Evolutionary conservation across 805 yeast genomes (phyloP).

Genomic region (Sungouiozyma ichnusensis): DNA sequence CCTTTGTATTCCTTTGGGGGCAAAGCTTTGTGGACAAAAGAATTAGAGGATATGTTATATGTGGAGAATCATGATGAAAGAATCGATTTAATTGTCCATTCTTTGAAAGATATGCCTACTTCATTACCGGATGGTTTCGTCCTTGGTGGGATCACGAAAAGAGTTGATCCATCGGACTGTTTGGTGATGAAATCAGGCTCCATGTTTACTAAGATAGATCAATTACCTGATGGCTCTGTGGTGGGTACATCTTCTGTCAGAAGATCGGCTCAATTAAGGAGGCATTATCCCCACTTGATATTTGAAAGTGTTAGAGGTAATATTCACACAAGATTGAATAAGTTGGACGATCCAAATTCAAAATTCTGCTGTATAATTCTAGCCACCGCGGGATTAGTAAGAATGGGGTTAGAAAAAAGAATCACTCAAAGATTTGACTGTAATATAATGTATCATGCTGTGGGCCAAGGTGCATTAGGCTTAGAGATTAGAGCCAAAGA

Average conservation of each 20-base stretch:
- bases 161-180: conserved; percentile 94
- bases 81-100: conserved; percentile 85
- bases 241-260: conserved; percentile 94
- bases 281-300: conserved; percentile 61
- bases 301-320: conserved; percentile 86
- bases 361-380: conserved; percentile 65
- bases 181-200: conserved; percentile 62
- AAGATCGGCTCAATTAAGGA: conserved; percentile 81
- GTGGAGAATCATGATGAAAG: conserved; percentile 52
- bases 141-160: conserved; percentile 71
- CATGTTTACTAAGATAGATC: conserved; percentile 51
- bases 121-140: conserved; percentile 80
- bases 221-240: conserved; percentile 73
- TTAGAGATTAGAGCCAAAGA: conserved; percentile 76
- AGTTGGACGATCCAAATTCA: conserved; percentile 63
- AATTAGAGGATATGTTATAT: conserved; percentile 69
- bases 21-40: conserved; percentile 92
- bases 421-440: conserved; percentile 62
- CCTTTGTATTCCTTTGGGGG: conserved; percentile 95
- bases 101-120: conserved; percentile 90
- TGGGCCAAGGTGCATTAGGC: conserved; percentile 98
- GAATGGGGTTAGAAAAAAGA: conserved; percentile 63
- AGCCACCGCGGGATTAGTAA: conserved; percentile 84
- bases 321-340: conserved; percentile 65
- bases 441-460: conserved; percentile 87